Evolutionary conservation across 768 basidiomycete species (phyloP), one percentile per base, ranked within the genome.

Genomic region (Calocera cornea): DNA sequence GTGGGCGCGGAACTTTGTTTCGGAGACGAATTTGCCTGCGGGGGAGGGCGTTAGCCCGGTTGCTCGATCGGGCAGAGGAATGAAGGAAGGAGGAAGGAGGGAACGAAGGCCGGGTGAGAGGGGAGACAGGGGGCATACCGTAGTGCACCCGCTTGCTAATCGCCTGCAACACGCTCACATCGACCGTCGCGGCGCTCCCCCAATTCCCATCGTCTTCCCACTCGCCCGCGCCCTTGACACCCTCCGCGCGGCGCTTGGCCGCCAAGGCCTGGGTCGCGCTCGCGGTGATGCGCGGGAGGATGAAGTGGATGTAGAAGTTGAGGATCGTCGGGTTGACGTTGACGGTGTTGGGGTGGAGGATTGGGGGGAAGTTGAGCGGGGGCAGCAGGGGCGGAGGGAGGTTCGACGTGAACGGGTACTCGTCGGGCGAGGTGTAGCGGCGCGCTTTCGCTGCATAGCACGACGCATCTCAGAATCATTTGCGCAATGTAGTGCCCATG

Each of bases 111-210:
- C n/a, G 12, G 24, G 7, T 1, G 36, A 49, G 49, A 17, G 41
- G 41, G 33, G 29, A 47, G 22, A 12, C 7, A 33, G 31, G 77
- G 34, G 31, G 77, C 84, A 65, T 71, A 95, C 97, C 97, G 73
- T 95, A 99, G 77, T 99, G 97, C 36, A 99, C 95, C 41, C 97
- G 87, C 79, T 97, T 89, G 79, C 91, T 94, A 74, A 99, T 88
- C n/a, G 94, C 88, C 74, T 97, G 95, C n/a, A 99, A 83, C 1
- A 93, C 87, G 76, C 98, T 95, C 31, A 99, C 85, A 74, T 99
- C 97, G 68, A 97, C 84, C 33, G 91, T 95, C 0, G 93, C 92
- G 0, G 93, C 88, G 74, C 91, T 94, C 19, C 97, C 97, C 75
- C 99, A 97, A 77, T 99, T 99, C 33, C 94, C 95, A 73, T 99